Evolutionary conservation across 2,329 filamentous ascomycete genomes (phyloP).

Genomic region (Seiridium cupressi): DNA sequence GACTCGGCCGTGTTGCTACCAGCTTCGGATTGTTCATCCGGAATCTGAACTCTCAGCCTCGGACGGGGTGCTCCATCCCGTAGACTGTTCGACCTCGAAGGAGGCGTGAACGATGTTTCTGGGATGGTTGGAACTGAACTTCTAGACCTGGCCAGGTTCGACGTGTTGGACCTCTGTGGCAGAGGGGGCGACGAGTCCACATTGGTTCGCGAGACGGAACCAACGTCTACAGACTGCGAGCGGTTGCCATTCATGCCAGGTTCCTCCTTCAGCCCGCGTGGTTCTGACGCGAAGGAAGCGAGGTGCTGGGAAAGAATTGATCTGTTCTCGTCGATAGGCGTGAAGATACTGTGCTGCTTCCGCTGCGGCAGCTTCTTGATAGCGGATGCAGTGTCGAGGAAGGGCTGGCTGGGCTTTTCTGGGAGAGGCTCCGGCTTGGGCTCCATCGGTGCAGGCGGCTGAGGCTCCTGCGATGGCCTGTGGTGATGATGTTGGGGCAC

Average conservation of each 20-base stretch:
- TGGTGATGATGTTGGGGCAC: slow-evolving; percentile 22
- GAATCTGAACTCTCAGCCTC: slow-evolving; percentile 89
- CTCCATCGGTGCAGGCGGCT: slow-evolving; percentile 49
- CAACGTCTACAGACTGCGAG: slow-evolving; percentile 65
- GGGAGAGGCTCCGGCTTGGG: slow-evolving; percentile 46
- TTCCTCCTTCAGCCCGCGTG: slow-evolving; percentile 38
- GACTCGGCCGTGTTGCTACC: slow-evolving; percentile 74
- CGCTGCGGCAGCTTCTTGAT: slow-evolving; percentile 69
- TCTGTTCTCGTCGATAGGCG: slow-evolving; percentile 89
- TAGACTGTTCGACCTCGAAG: slow-evolving; percentile 75
- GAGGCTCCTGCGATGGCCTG: slow-evolving; percentile 35
- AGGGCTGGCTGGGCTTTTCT: slow-evolving; percentile 41
- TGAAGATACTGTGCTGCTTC: slow-evolving; percentile 92
- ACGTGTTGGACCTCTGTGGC: slow-evolving; percentile 48
- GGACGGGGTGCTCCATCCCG: slow-evolving; percentile 71
- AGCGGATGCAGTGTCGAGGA: slow-evolving; percentile 43
- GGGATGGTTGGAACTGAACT: slow-evolving; percentile 62
- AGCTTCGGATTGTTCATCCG: slow-evolving; percentile 80
- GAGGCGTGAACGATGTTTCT: slow-evolving; percentile 65
- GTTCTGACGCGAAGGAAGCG: slow-evolving; percentile 61
- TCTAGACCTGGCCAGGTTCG: slow-evolving; percentile 45
- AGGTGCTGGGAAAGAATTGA: slow-evolving; percentile 86
- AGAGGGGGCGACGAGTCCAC: slow-evolving; percentile 54
- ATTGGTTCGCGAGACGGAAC: slow-evolving; percentile 50
- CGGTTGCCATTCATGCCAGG: slow-evolving; percentile 40